phyloP scores from a whole-genome alignment of 2,329 filamentous ascomycete genomes.

The Trichoderma asperellum region DNA sequence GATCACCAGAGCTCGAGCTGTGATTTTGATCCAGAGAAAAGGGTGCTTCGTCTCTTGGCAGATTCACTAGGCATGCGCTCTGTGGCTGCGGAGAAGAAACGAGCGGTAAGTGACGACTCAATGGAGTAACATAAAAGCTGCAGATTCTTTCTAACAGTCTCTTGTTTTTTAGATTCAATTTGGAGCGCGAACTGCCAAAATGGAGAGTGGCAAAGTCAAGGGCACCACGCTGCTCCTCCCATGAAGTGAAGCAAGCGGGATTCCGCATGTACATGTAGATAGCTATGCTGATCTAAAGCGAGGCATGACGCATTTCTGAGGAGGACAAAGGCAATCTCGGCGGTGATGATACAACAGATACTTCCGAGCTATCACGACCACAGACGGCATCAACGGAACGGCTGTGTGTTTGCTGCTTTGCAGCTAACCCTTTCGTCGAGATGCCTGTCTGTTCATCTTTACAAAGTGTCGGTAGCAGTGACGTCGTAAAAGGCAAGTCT shows the following conservation, averaged over 20 bases:
- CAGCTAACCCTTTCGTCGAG: conserved; percentile 50
- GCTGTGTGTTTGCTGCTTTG: conserved; percentile 54
- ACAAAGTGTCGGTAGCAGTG: conserved; percentile 44
- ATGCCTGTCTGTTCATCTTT: conserved; percentile 29
- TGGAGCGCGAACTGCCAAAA: conserved; percentile 80
- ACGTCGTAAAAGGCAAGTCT: conserved; percentile 68
- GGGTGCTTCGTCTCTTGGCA: conserved; percentile 76
- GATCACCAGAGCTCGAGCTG: conserved; percentile 48
- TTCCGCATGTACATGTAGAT: background rate
- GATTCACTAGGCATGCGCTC: conserved; percentile 70
- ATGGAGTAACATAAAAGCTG: background rate
- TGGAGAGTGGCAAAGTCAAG: conserved; percentile 70
- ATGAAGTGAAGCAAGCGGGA: conserved; percentile 43
- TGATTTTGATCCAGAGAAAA: conserved; percentile 75
- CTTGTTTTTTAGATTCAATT: conserved; percentile 69
- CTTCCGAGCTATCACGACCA: conserved; percentile 63
- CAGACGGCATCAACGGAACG: conserved; percentile 32
- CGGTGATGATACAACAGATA: conserved; percentile 76
- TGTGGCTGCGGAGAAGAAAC: conserved; percentile 85
- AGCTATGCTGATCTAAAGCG: background rate
- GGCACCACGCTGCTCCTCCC: conserved; percentile 64
- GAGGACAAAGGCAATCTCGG: conserved; percentile 39
- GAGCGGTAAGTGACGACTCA: conserved; percentile 30
- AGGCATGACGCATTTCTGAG: conserved; percentile 1
- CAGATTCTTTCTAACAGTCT: background rate